Evolutionary conservation across 2,329 filamentous ascomycete genomes (phyloP).

Genomic region (Neofusicoccum laricinum): DNA sequence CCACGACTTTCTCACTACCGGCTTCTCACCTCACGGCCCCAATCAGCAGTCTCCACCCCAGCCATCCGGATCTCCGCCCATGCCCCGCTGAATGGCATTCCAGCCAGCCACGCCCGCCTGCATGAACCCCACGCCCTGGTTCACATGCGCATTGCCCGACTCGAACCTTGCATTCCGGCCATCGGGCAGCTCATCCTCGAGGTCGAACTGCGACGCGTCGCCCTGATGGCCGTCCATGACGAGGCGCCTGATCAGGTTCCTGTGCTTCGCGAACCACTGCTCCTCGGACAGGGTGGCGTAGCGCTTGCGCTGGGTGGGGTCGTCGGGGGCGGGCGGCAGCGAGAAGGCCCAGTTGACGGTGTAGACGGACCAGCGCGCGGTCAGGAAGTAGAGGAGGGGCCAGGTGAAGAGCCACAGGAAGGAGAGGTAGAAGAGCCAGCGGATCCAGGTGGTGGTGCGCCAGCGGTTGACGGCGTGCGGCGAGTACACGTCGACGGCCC

Average conservation of each 20-base stretch:
- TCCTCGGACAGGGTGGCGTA: constrained; percentile 52
- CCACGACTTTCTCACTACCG: no score
- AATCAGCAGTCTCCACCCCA: constrained; percentile 12
- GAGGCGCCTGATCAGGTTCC: constrained; percentile 56
- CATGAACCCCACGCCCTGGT: constrained; percentile 32
- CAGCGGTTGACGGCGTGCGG: constrained; percentile 61
- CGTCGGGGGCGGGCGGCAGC: constrained; percentile 26
- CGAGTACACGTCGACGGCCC: constrained; percentile 62
- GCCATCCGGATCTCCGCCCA: constrained; percentile 12
- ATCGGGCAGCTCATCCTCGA: constrained; percentile 44
- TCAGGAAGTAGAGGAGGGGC: constrained; percentile 67
- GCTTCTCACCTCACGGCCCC: no score
- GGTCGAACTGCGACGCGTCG: constrained; percentile 49
- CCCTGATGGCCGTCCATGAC: constrained; percentile 58
- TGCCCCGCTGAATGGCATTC: constrained; percentile 8
- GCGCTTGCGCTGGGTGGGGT: constrained; percentile 27
- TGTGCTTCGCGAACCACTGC: constrained; percentile 64
- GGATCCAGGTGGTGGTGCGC: constrained; percentile 62
- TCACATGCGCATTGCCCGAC: constrained; percentile 30
- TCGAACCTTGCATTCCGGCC: constrained; percentile 25
- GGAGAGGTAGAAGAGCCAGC: constrained; percentile 63
- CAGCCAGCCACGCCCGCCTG: constrained; percentile 27
- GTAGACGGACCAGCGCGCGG: constrained; percentile 64
- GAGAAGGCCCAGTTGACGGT: constrained; percentile 61
- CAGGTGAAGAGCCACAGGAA: constrained; percentile 69